These are phyloP conservation scores for Delonix regia DNA, from an alignment of 306 rosid species.

Conservation along the genomic window DNA sequence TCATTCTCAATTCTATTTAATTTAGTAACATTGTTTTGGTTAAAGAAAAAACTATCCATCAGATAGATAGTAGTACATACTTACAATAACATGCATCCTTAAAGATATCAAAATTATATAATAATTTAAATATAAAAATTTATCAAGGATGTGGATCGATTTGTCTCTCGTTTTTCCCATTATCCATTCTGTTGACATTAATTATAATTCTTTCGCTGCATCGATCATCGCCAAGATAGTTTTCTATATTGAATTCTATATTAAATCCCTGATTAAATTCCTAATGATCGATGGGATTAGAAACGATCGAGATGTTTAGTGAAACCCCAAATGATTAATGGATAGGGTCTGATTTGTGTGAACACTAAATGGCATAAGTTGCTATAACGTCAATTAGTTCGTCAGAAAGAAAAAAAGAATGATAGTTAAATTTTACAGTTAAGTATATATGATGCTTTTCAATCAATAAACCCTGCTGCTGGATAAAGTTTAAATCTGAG, in stretches of 20 bases:
- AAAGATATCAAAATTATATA: not conserved
- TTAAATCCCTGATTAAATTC: not conserved
- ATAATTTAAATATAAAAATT: no score
- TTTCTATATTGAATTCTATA: not conserved
- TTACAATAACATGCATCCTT: not conserved
- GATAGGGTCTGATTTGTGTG: not conserved
- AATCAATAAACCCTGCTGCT: not conserved
- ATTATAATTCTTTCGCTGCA: not conserved
- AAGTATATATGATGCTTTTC: not conserved
- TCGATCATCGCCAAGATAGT: not conserved
- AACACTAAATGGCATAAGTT: not conserved
- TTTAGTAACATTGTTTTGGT: no score
- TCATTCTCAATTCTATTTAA: not conserved
- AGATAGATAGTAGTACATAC: not conserved
- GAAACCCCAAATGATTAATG: not conserved
- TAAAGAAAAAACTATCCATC: not conserved
- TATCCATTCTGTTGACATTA: not conserved
- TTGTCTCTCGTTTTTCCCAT: not conserved
- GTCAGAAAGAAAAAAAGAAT: not conserved
- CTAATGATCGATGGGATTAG: not conserved
- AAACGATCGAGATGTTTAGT: not conserved
- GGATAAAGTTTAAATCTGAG: slow-evolving; percentile 9
- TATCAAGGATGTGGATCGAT: not conserved
- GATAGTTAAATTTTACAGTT: not conserved
- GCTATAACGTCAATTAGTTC: not conserved